These are phyloP conservation scores for Bipolaris oryzae DNA, from an alignment of 2,329 filamentous ascomycete genomes.

Conservation along the genomic window DNA sequence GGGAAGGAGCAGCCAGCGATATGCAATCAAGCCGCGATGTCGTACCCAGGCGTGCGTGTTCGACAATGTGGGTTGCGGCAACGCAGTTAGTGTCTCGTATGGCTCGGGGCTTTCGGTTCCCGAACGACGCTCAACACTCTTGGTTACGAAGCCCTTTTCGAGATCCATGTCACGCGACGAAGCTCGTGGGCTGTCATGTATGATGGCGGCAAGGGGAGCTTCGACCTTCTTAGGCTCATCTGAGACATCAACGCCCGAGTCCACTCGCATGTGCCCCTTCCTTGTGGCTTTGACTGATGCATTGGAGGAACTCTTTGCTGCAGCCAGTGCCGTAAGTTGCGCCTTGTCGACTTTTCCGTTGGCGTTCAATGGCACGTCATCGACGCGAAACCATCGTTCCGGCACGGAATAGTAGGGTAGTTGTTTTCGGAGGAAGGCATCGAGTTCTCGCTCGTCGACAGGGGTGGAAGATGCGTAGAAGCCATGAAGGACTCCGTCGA, in stretches of 20 bases:
- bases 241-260: conserved; percentile 4
- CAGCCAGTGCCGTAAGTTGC: conserved; percentile 47
- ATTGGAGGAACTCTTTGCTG: background rate
- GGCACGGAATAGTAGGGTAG: conserved; percentile 65
- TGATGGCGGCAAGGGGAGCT: background rate
- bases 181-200: background rate
- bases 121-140: conserved; percentile 18
- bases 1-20: conserved; percentile 40
- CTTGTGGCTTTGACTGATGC: background rate
- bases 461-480: conserved; percentile 54
- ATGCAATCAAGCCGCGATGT: conserved; percentile 41
- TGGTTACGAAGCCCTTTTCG: conserved; percentile 18
- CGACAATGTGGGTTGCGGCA: conserved; percentile 36
- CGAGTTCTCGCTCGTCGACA: conserved; percentile 44
- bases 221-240: background rate
- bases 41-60: conserved; percentile 41
- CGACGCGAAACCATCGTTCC: conserved; percentile 52
- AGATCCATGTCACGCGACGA: conserved; percentile 4
- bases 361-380: conserved; percentile 56
- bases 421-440: conserved; percentile 50
- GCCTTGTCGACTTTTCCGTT: conserved; percentile 65
- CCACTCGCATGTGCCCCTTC: background rate
- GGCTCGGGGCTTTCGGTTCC: conserved; percentile 19
- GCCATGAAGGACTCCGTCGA: conserved; percentile 58
- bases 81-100: conserved; percentile 21